A percentile compares a stretch with the other conserved stretches of the same genome.
Evolutionary conservation across 768 basidiomycete species (phyloP).

Genomic region (Suillus cothurnatus): DNA sequence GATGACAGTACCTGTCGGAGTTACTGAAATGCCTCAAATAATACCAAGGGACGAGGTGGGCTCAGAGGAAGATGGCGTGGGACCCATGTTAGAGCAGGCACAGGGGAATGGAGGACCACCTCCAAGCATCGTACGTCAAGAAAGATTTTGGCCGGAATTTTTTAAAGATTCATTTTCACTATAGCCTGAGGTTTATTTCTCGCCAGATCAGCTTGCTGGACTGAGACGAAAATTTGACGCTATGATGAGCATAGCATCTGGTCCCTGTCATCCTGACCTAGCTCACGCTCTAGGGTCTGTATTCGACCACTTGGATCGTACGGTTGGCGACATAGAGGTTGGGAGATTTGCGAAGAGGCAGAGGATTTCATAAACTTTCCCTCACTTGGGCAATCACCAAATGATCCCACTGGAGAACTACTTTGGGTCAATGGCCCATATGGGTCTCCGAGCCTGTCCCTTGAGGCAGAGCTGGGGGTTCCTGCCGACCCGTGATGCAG

Average conservation of each 20-base stretch:
- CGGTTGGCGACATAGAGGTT: slow-evolving; percentile 28
- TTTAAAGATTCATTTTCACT: slow-evolving; percentile 1
- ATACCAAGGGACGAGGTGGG: not conserved
- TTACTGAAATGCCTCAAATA: not conserved
- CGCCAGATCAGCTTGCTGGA: slow-evolving; percentile 33
- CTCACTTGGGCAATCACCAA: not conserved
- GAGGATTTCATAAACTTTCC: slow-evolving; percentile 21
- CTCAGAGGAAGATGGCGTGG: not conserved
- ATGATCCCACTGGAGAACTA: not conserved
- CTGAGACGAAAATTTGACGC: slow-evolving; percentile 34
- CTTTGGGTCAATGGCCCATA: not conserved
- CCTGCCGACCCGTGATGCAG: slow-evolving; percentile 7
- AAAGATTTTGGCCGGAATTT: not conserved
- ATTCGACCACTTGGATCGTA: slow-evolving; percentile 36
- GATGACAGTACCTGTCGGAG: not conserved
- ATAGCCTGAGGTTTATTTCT: slow-evolving; percentile 32
- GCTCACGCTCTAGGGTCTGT: slow-evolving; percentile 35
- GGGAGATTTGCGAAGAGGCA: slow-evolving; percentile 28
- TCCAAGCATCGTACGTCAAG: not conserved
- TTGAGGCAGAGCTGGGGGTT: not conserved
- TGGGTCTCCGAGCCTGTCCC: not conserved
- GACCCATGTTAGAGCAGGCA: not conserved
- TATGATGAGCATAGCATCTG: slow-evolving; percentile 33
- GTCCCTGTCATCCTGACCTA: slow-evolving; percentile 32
- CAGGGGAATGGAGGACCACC: slow-evolving; percentile 3